Base-by-base conservation (phyloP, 345 rosid species). In the Cardamine occulta region DNA sequence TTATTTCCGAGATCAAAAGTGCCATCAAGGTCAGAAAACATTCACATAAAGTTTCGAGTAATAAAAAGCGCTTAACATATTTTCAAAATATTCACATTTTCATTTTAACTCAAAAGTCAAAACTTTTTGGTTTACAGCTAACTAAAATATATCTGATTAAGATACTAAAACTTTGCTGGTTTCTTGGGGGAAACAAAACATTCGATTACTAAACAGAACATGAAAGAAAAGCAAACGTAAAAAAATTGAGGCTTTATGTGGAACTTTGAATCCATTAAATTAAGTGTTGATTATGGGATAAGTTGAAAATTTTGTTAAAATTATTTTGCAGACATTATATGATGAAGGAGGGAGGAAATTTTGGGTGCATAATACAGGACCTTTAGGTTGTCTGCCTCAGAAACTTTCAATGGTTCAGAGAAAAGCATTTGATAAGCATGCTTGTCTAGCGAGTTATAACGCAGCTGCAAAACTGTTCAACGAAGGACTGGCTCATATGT, bases 311-410 rank as follows among this genome's bases (percentile, higher is more conserved):
- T 68, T 37, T 42, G 24, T 19, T 19, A 1, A 35, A 24, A 23
- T 34, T 40, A 2, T 32, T 19, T 24, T 66, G 32, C 63, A 92
- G 93, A 63, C 76, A 52, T 75, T 90, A 62, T 87, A 90, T 53
- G 44, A 78, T 76, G 81, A 85, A 71, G 96, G 96, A 51, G 93
- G 89, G 13, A 82, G 95, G 77, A 89, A 86, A 79, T 90, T 93
- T 67, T 93, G 96, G 98, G 81, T 93, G 48, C 95, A 93, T 75
- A 90, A 93, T 69, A 93, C 95, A 0, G 95, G 96, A n/a, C 98
- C 96, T 4, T 60, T 93, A 62, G 98, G 96, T 44, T 93, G 98
- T 78, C 84, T 93, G 5, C 98, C 98, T 66, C 96, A 93, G 54
- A 87, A 86, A 63, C 98, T 93, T 66, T 72, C 91, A 17, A 55